These are phyloP conservation scores for Margaritispora aquatica DNA, from an alignment of 495 filamentous ascomycete genomes.

Conservation along the genomic window DNA sequence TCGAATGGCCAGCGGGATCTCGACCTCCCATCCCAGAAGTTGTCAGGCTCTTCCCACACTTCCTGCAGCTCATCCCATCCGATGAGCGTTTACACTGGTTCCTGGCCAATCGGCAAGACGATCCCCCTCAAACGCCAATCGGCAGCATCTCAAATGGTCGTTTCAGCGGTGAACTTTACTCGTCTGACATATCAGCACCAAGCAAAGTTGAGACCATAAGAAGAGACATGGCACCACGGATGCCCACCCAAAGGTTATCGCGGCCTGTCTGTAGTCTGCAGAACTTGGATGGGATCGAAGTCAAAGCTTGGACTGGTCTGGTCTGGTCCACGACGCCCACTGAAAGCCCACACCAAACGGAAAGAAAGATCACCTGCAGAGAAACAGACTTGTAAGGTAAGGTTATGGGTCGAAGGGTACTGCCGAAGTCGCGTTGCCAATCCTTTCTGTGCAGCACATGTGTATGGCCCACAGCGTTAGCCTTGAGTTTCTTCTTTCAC, in stretches of 20 bases:
- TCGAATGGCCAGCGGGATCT: not conserved
- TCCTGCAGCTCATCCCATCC: not conserved
- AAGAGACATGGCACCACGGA: not conserved
- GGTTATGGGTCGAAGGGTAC: conserved; percentile 1
- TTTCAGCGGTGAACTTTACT: conserved; percentile 13
- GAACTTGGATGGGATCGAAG: too few relatives aligned
- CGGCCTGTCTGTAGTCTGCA: too few relatives aligned
- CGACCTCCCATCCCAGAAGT: not conserved
- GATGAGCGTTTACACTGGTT: conserved; percentile 3
- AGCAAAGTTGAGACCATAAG: not conserved
- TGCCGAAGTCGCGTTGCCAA: conserved; percentile 8
- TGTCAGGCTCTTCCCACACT: not conserved
- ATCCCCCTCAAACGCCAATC: conserved; percentile 1
- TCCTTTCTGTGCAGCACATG: not conserved
- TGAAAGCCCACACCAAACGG: not conserved
- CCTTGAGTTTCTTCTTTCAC: not conserved
- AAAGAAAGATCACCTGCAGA: conserved; percentile 1
- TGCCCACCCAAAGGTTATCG: not conserved
- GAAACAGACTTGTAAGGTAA: not conserved
- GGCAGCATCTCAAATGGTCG: not conserved
- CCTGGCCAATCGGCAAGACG: conserved; percentile 3
- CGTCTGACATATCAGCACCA: not conserved
- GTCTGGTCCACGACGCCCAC: not conserved
- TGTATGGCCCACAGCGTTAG: not conserved
- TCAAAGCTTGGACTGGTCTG: too few relatives aligned